Evolutionary conservation across 768 basidiomycete species (phyloP), one percentile per base, ranked within the genome.

Genomic region (Nidularia pulvinata): DNA sequence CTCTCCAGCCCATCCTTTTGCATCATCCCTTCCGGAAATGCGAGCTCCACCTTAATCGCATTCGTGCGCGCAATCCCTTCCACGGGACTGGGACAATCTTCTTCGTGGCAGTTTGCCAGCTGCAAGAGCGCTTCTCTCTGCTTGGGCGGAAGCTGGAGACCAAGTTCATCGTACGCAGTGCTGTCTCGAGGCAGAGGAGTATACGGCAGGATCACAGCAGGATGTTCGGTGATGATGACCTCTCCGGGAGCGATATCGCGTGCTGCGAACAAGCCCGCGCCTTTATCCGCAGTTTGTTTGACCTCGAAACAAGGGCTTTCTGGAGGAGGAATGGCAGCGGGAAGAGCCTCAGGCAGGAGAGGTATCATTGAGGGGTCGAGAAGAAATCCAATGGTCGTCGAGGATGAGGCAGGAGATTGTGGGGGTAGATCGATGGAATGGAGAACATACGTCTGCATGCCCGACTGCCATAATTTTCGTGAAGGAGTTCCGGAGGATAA

Each of bases 61-160:
- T 80, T 80, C 7, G 78, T 80, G 3, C 70, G 65, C 2, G 70
- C 67, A 30, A 79, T 74, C 2, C 78, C 78, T 53, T 79, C 76
- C 35, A 78, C 66, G 6, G 57, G 50, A 33, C 65, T 65, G 25
- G 58, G 58, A 45, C 70, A 76, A 49, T 74, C 73, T 19, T 68
- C 67, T 6, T 51, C 37, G 45, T 69, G 60, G 54, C 69, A 68
- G 48, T 69, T 70, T 0, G 67, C 61, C 55, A 77, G 68, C 7
- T 63, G 63, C 56, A 73, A 53, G 46, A 78, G 37, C 19, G 66
- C 66, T 16, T 44, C 48, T 33, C 61, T 63, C 22, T 52, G 49
- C 45, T 58, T 59, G 32, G 58, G 59, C 0, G 69, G 65, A 5
- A 77, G 62, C 0, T 59, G 58, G 25, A 52, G 52, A 4, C 68